phyloP scores from a whole-genome alignment of 139 green algal genomes.

The Yamagishiella unicocca region DNA sequence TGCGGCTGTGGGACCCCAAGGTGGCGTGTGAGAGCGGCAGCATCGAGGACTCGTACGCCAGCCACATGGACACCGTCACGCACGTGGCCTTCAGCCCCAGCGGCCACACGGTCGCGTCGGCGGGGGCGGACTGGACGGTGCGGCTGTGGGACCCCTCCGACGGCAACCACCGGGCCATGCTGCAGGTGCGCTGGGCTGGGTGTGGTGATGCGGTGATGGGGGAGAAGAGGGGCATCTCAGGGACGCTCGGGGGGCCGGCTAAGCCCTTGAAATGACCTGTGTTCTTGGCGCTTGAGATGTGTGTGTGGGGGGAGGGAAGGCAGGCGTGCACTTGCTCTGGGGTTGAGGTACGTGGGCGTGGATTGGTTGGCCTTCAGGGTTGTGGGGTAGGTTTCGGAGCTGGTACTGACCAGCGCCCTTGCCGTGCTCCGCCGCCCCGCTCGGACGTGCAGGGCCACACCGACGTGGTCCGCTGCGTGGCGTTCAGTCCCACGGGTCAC shows the following conservation, averaged over 20 bases:
- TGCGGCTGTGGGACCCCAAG: slow-evolving; percentile 35
- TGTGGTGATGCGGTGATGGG: background rate
- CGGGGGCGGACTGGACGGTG: slow-evolving; percentile 43
- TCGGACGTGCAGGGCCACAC: slow-evolving; percentile 24
- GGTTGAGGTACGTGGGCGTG: no score
- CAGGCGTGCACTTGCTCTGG: no score
- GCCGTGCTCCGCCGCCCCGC: background rate
- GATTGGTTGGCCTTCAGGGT: no score
- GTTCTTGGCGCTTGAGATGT: background rate
- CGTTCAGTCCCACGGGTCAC: slow-evolving; percentile 45
- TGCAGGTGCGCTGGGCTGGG: slow-evolving; percentile 1
- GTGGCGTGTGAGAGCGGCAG: slow-evolving; percentile 10
- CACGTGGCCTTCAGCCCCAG: slow-evolving; percentile 33
- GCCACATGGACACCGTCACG: slow-evolving; percentile 33
- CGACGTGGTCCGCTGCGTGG: slow-evolving; percentile 37
- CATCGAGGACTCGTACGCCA: slow-evolving; percentile 10
- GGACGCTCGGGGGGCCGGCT: background rate
- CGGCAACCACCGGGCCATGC: slow-evolving; percentile 29
- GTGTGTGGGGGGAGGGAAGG: no score
- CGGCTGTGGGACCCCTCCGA: slow-evolving; percentile 44
- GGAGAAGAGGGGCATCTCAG: background rate
- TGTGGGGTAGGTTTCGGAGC: no score
- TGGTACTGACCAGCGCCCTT: background rate
- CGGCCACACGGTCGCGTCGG: slow-evolving; percentile 23
- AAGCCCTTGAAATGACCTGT: background rate